phyloP scores from a whole-genome alignment of 192 early-diverging fungal genomes.

The Radiomyces spectabilis region DNA sequence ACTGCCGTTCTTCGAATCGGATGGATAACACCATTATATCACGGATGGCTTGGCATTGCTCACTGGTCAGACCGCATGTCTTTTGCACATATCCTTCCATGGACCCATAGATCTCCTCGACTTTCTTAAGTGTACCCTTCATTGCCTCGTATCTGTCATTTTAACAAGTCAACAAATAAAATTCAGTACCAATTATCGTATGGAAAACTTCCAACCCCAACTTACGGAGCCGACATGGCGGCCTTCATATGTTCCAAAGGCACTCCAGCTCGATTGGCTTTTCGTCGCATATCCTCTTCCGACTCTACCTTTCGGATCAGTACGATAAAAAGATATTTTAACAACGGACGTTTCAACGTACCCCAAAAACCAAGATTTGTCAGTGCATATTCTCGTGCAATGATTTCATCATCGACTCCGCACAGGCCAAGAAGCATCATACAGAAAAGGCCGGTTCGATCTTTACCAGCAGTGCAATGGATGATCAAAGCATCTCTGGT shows the following conservation, averaged over 20 bases:
- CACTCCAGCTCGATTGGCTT: too few relatives aligned
- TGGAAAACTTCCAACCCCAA: background rate
- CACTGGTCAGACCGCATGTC: slow-evolving; percentile 28
- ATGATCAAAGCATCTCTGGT: slow-evolving; percentile 42
- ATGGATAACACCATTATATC: slow-evolving; percentile 35
- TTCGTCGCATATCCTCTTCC: too few relatives aligned
- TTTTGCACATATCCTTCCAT: slow-evolving; percentile 35
- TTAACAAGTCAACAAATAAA: background rate
- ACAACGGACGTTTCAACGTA: background rate
- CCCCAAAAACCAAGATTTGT: slow-evolving; percentile 41
- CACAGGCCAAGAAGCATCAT: slow-evolving; percentile 52
- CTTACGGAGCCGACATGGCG: too few relatives aligned
- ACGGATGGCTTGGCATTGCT: slow-evolving; percentile 30
- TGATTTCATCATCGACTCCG: slow-evolving; percentile 60
- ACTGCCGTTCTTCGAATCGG: slow-evolving; percentile 26
- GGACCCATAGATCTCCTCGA: slow-evolving; percentile 39
- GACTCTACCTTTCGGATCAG: background rate
- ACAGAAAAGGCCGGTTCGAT: slow-evolving; percentile 54
- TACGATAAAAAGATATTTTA: background rate
- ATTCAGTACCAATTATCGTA: too few relatives aligned
- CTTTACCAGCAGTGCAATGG: slow-evolving; percentile 69
- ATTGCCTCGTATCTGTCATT: slow-evolving; percentile 9
- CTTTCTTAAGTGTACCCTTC: slow-evolving; percentile 31
- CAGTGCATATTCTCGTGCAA: slow-evolving; percentile 57
- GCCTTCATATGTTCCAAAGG: too few relatives aligned